Evolutionary conservation across 345 rosid species (phyloP), one percentile per base, ranked within the genome.

Genomic region (Populus simonii): DNA sequence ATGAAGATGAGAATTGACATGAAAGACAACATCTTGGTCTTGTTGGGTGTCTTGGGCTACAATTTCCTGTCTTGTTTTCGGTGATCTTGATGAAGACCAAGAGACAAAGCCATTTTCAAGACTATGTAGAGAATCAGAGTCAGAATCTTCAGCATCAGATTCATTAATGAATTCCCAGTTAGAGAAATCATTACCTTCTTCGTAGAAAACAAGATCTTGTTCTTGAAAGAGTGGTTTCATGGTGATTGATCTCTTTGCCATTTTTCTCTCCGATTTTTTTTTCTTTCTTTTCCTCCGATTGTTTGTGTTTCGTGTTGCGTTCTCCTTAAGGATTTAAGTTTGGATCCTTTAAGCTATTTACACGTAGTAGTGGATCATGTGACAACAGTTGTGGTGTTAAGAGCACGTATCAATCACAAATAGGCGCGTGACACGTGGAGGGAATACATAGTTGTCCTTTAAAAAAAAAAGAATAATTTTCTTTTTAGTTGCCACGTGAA

Each of bases 101-200:
- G 83, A 79, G 53, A 80, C 70, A 71, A 80, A 78, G 53, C 81
- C 81, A 33, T 81, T 70, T 43, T 81, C 81, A 11, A 77, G 25
- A 43, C 84, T 78, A 3, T 39, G 72, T 5, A 81, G 5, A 33
- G 78, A 81, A 35, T 81, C 84, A 16, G 73, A 66, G 25, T 83
- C 89, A 0, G 81, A 69, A 16, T 79, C 62, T n/a, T 57, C 85
- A 8, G 84, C 82, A 66, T 85, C 87, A 9, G 84, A 81, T 36
- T 51, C 63, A 69, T 82, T 74, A 25, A 87, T 43, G 70, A 87
- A 74, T 80, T 87, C 90, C 90, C 90, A 87, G 72, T 68, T 70
- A 1, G 85, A 80, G 7, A 78, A 62, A 71, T 79, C 86, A 31
- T 22, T 69, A 3, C 20, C 76, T 68, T 70, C 79, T 65, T 68